A percentile compares a stretch with the other conserved stretches of the same genome.
These are phyloP conservation scores for Triticum timopheevii DNA, from an alignment of 176 grass and related monocot species.

Conservation along the genomic window DNA sequence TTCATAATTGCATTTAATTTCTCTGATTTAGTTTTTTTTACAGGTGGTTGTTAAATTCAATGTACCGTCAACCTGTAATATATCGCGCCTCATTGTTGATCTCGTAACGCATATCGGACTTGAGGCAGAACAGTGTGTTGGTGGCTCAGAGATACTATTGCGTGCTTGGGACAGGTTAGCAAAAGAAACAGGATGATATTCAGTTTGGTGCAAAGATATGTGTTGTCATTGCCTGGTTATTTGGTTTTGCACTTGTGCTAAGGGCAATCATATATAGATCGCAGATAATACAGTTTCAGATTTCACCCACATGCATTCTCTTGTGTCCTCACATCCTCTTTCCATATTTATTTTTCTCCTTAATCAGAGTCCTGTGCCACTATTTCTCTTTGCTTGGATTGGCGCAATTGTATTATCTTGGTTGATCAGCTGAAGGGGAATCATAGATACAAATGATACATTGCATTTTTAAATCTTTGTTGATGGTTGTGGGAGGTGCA, in stretches of 20 bases:
- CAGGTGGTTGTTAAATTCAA: slow-evolving; percentile 81
- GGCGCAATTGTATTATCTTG: not conserved
- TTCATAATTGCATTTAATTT: not conserved
- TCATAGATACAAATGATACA: not conserved
- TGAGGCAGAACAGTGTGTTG: slow-evolving; percentile 48
- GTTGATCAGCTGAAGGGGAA: not conserved
- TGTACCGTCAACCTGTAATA: slow-evolving; percentile 54
- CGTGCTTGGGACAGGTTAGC: slow-evolving; percentile 86
- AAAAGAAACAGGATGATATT: not conserved
- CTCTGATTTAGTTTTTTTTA: slow-evolving; percentile 1
- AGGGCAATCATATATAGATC: slow-evolving; percentile 13
- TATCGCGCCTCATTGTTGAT: slow-evolving; percentile 65
- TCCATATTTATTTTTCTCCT: not conserved
- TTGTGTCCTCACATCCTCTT: slow-evolving; percentile 6
- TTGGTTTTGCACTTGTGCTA: not conserved
- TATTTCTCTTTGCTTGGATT: slow-evolving; percentile 18
- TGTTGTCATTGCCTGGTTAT: not conserved
- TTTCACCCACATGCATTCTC: not conserved
- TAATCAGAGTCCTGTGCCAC: slow-evolving; percentile 1
- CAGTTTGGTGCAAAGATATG: not conserved
- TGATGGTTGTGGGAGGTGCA: slow-evolving; percentile 1
- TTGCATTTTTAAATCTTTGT: not conserved
- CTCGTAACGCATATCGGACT: slow-evolving; percentile 57
- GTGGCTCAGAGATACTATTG: slow-evolving; percentile 62
- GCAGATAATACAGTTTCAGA: slow-evolving; percentile 3